These are phyloP conservation scores for Gossypium turneri DNA, from an alignment of 345 rosid genomes.

Conservation along the genomic window DNA sequence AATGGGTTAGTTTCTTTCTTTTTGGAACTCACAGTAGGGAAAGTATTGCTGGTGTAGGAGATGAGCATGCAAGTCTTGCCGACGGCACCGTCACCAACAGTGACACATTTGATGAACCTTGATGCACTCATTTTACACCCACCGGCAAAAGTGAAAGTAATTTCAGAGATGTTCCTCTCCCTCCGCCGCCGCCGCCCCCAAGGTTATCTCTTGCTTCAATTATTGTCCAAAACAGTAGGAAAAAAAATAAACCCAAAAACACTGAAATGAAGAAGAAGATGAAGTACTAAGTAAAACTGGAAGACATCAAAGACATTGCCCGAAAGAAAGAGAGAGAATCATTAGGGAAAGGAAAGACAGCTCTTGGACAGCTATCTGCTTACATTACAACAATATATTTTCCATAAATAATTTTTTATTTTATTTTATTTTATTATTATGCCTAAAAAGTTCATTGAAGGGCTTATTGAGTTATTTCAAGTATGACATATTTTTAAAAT, in stretches of 20 bases:
- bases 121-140: constrained; percentile 53
- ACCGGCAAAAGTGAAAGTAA: background rate
- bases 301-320: background rate
- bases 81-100: constrained; percentile 81
- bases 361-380: constrained; percentile 4
- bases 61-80: constrained; percentile 79
- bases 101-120: constrained; percentile 69
- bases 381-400: background rate
- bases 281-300: background rate
- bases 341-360: background rate
- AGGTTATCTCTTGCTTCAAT: background rate
- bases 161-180: background rate
- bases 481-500: too few relatives aligned
- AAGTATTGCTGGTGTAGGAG: constrained; percentile 75
- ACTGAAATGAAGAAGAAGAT: too few relatives aligned
- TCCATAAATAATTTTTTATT: too few relatives aligned
- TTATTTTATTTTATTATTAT: too few relatives aligned
- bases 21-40: constrained; percentile 47
- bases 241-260: background rate
- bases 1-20: background rate
- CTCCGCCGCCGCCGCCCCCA: background rate
- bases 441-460: too few relatives aligned
- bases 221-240: background rate
- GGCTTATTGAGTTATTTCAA: too few relatives aligned
- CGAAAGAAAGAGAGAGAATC: background rate